Base-by-base conservation (phyloP, 768 basidiomycete genomes). In the Tephrocybe sp. region DNA sequence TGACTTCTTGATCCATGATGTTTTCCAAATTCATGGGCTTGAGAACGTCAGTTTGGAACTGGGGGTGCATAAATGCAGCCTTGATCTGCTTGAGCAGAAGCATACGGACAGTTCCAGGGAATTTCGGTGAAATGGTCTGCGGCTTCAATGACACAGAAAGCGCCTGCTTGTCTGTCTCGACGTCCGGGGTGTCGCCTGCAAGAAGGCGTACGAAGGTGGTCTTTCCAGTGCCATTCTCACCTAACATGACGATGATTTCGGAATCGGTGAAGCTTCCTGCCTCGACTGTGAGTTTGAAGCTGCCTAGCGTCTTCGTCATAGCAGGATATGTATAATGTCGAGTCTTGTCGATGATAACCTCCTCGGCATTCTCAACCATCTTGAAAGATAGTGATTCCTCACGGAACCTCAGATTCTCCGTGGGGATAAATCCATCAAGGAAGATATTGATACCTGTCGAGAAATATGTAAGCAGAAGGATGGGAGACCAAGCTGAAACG, bases 221-320 rank as follows among this genome's bases (percentile, higher is more conserved):
- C 77, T 99, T 99, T 31, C 97, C 94, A 2, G 93, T 99, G 42
- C 97, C 97, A 69, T 99, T 99, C 79, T 99, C 97, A 54, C 97
- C 97, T 27, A 99, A 75, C 86, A 99, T 91, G 67, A 99, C 97
- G 60, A 99, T 92, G 67, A 99, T 99, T 67, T 99, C 97, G 2
- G 94, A 97, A 64, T 98, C 94, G n/a, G 95, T 94, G 72, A 98
- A 99, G 27, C 80, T 80, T 21, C 97, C 97, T 0, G 69, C 72
- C 59, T 95, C 82, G 46, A 99, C 91, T 42, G 92, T 91, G 41
- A 99, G 82, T 70, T 99, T 97, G 84, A 99, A 99, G 56, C 64
- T 65, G 24, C 97, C 97, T 42, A 97, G 80, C 0, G 97, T 98
- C 74, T 99, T 99, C 54, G 89, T 89, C 97, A 99, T 97, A 24